These are phyloP conservation scores for Holtermanniella nyarrowii DNA, from an alignment of 768 basidiomycete genomes.

Conservation along the genomic window DNA sequence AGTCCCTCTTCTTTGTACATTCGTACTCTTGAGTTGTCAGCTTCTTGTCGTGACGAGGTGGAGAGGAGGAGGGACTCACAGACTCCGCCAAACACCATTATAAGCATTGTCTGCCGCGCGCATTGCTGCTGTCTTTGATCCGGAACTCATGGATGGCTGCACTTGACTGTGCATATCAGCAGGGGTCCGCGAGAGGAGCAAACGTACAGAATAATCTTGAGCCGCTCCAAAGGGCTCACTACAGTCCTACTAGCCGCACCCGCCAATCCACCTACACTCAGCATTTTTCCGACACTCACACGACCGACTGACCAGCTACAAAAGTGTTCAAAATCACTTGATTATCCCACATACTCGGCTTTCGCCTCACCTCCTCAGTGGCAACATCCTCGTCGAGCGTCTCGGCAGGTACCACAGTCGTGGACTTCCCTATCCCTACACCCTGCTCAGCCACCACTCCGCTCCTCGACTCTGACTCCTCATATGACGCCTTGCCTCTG, in stretches of 20 bases:
- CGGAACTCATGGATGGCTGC: slow-evolving; percentile 50
- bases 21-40: slow-evolving; percentile 67
- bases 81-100: slow-evolving; percentile 4
- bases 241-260: slow-evolving; percentile 69
- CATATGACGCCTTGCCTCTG: not conserved
- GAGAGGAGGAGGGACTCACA: slow-evolving; percentile 2
- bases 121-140: not conserved
- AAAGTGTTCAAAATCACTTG: slow-evolving; percentile 35
- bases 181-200: not conserved
- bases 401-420: too few relatives aligned
- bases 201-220: slow-evolving; percentile 93
- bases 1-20: slow-evolving; percentile 95
- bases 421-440: too few relatives aligned
- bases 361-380: slow-evolving; percentile 9
- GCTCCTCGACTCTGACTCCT: not conserved
- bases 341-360: slow-evolving; percentile 27
- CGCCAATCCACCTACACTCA: slow-evolving; percentile 38
- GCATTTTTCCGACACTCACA: not conserved
- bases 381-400: too few relatives aligned
- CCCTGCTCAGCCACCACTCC: not conserved
- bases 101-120: slow-evolving; percentile 21
- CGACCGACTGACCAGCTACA: slow-evolving; percentile 24
- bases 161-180: slow-evolving; percentile 56
- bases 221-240: slow-evolving; percentile 78
- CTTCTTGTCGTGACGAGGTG: slow-evolving; percentile 58